Evolutionary conservation across 495 filamentous ascomycete species (phyloP).

Genomic region (Gamarada debralockiae): DNA sequence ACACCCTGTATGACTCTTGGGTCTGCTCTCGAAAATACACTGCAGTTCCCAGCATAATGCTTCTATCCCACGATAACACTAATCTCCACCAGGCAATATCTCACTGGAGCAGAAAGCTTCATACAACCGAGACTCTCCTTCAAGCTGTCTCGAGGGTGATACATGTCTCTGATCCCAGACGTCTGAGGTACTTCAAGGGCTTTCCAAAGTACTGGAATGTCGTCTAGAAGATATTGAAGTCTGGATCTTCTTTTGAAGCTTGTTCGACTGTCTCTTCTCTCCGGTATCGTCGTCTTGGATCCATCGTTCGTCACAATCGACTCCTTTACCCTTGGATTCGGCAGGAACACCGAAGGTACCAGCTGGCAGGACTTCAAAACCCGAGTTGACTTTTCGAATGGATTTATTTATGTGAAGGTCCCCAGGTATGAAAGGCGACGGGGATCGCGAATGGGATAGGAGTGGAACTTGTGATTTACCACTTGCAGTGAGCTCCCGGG

Average conservation of each 20-base stretch:
- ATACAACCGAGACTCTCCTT: no score
- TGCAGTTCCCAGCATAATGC: no score
- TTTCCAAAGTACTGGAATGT: neutral
- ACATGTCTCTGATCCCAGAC: no score
- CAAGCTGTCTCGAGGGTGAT: no score
- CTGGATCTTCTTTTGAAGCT: conserved; percentile 28
- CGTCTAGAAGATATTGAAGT: conserved; percentile 1
- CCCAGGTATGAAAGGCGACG: conserved; percentile 27
- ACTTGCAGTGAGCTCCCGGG: neutral
- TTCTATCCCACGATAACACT: no score
- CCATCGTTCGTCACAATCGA: neutral
- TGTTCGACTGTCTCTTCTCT: conserved; percentile 32
- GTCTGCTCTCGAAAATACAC: no score
- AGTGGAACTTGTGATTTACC: neutral
- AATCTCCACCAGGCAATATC: no score
- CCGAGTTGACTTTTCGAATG: conserved; percentile 54
- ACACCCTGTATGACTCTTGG: no score
- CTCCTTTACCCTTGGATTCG: conserved; percentile 9
- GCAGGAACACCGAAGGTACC: conserved; percentile 37
- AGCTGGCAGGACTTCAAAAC: conserved; percentile 57
- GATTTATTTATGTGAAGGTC: conserved; percentile 42
- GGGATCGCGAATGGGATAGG: neutral
- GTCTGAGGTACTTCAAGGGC: neutral
- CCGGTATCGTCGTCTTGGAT: conserved; percentile 10
- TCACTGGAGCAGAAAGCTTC: no score